These are phyloP conservation scores for Xylaria acuta DNA, from an alignment of 495 filamentous ascomycete genomes.

Conservation along the genomic window DNA sequence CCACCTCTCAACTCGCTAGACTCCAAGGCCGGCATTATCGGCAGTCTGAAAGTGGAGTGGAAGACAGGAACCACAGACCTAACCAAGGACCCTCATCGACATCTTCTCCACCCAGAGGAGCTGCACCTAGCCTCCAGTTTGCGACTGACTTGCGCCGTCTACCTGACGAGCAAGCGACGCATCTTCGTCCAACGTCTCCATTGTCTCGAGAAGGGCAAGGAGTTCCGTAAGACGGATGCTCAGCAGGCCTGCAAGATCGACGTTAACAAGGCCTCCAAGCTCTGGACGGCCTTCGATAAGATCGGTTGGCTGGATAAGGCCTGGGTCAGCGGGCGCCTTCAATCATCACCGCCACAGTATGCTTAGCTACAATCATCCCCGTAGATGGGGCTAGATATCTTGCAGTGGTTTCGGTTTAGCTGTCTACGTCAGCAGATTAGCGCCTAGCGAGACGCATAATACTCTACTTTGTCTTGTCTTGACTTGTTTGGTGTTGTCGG, in stretches of 20 bases:
- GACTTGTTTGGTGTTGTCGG: not conserved
- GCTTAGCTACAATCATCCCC: not conserved
- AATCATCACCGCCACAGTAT: slow-evolving; percentile 6
- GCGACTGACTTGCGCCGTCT: slow-evolving; percentile 86
- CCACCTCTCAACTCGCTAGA: slow-evolving; percentile 66
- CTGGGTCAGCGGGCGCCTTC: slow-evolving; percentile 63
- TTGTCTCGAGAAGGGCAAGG: slow-evolving; percentile 72
- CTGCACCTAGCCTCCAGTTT: slow-evolving; percentile 78
- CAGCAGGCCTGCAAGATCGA: slow-evolving; percentile 98
- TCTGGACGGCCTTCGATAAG: slow-evolving; percentile 90
- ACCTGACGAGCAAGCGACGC: slow-evolving; percentile 92
- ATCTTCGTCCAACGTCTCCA: slow-evolving; percentile 84
- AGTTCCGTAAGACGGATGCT: slow-evolving; percentile 96
- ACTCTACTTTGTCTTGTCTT: not conserved
- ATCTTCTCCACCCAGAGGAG: slow-evolving; percentile 82
- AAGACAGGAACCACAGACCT: slow-evolving; percentile 83
- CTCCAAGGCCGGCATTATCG: slow-evolving; percentile 59
- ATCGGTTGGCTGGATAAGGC: slow-evolving; percentile 83
- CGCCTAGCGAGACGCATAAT: slow-evolving; percentile 26
- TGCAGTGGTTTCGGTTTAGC: slow-evolving; percentile 15
- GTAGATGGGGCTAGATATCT: not conserved
- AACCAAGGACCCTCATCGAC: slow-evolving; percentile 74
- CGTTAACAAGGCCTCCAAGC: slow-evolving; percentile 96
- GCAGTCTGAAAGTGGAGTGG: slow-evolving; percentile 85
- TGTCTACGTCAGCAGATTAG: slow-evolving; percentile 24